Base-by-base conservation (phyloP, 2,329 filamentous ascomycete species). In the Colletotrichum phormii region DNA sequence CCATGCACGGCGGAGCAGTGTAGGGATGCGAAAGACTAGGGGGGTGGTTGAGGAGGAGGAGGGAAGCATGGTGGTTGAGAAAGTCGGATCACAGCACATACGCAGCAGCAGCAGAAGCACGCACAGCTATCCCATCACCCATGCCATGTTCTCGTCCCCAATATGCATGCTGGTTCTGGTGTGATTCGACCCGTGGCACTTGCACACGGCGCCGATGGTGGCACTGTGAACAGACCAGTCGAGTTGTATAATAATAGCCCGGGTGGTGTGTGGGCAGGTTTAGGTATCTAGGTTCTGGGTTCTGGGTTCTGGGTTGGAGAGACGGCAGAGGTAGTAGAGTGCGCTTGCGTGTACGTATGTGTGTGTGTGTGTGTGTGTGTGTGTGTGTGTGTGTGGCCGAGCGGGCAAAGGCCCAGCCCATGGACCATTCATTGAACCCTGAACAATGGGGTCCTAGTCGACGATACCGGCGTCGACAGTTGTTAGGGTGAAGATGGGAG, bases 161-260 rank as follows among this genome's bases (percentile, higher is more conserved):
- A 72, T 72, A 70, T 72, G 71, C 71, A 70, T 60, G 71, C 22
- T 67, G 71, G 26, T 62, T 73, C 57, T 73, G 71, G 68, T 73
- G 67, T 73, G 71, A 73, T 73, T 72, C 62, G 71, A 72, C 37
- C 29, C 26, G 57, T 72, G 57, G 62, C 62, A 72, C 66, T 72
- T 64, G 66, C 66, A 49, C 60, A 62, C 67, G 67, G 67, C 51
- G 58, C 18, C 71, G 67, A 60, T 51, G 57, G 67, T 53, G 67
- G 67, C 57, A 67, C 57, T 54, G 37, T 67, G 37, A 51, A 73
- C 55, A 61, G 54, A 31, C 67, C 61, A 57, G 67, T 42, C 31
- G 49, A 37, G 53, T 65, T n/a, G 58, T 73, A 54, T 67, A 72
- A 73, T 71, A 73, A 73, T 73, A 72, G 71, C 71, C 68, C 31